These are phyloP conservation scores for Fusarium newnesense DNA, from an alignment of 2,329 filamentous ascomycete species.

Conservation along the genomic window DNA sequence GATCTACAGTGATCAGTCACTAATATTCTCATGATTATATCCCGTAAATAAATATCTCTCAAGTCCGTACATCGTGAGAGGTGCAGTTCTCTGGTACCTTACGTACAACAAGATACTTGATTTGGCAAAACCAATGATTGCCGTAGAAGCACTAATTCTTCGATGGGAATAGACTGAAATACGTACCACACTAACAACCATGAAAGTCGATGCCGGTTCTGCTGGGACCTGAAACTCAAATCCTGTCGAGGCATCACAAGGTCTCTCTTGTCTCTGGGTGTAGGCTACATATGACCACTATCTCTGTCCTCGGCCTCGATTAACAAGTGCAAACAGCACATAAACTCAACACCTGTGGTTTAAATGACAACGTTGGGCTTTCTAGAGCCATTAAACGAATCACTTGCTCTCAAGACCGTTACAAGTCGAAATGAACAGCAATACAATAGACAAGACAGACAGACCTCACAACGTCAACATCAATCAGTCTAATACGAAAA, in stretches of 20 bases:
- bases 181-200: neutral
- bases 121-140: neutral
- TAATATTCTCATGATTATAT: neutral
- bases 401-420: neutral
- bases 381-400: neutral
- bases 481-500: constrained; percentile 28
- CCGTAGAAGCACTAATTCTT: constrained; percentile 1
- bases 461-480: neutral
- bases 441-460: neutral
- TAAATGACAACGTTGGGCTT: neutral
- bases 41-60: neutral
- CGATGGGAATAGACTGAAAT: neutral
- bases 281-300: constrained; percentile 5
- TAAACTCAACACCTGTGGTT: neutral
- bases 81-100: neutral
- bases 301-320: constrained; percentile 15
- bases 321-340: neutral
- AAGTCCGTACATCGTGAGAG: neutral
- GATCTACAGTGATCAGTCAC: neutral
- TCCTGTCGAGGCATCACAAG: constrained; percentile 15
- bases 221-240: constrained; percentile 13
- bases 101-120: neutral
- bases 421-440: neutral
- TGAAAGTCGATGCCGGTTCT: neutral
- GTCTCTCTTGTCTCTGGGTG: neutral